Base-by-base conservation (phyloP, 2,329 filamentous ascomycete species). In the Colletotrichum noveboracense region DNA sequence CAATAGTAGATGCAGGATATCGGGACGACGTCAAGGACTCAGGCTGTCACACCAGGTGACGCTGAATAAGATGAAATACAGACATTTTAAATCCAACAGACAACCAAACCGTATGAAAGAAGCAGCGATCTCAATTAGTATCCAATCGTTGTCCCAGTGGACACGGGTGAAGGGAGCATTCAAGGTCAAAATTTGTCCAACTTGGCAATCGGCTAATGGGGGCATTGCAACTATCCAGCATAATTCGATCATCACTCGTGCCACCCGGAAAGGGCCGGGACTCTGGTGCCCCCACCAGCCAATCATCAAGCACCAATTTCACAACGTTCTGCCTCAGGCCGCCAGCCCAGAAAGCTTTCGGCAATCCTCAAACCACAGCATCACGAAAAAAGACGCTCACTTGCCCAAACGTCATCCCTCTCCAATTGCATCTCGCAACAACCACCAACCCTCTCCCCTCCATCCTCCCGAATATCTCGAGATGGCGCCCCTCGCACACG, bases 401-500 rank as follows among this genome's bases (percentile, higher is more conserved):
- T 68, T 67, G 30, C 72, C 66, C 72, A 71, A 64, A 74, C 66
- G 72, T 77, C 74, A 77, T 77, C 69, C 72, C 71, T 78, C 55
- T 36, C 72, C 76, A 78, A 79, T 77, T 78, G 76, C 74, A 73
- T 26, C 58, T 60, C 64, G 73, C 73, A 75, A 73, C 61, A 36
- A 36, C 28, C 62, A 55, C 32, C 55, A 48, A 71, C 77, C 75
- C 74, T 74, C 70, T 70, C 65, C 73, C 76, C 66, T 73, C 75
- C 75, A 34, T 62, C 72, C 62, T 74, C 68, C 58, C 69, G 73
- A 64, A 65, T 55, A 71, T 77, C 78, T 79, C 83, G 85, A 84
- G 82, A 94, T 94, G 93, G 92, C 92, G 86, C 88, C 92, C 85
- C 91, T 95, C 86, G 87, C 92, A 83, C 89, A 90, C 84, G 90